phyloP scores from a whole-genome alignment of 2,329 filamentous ascomycete genomes.

The Zymoseptoria ardabiliae region DNA sequence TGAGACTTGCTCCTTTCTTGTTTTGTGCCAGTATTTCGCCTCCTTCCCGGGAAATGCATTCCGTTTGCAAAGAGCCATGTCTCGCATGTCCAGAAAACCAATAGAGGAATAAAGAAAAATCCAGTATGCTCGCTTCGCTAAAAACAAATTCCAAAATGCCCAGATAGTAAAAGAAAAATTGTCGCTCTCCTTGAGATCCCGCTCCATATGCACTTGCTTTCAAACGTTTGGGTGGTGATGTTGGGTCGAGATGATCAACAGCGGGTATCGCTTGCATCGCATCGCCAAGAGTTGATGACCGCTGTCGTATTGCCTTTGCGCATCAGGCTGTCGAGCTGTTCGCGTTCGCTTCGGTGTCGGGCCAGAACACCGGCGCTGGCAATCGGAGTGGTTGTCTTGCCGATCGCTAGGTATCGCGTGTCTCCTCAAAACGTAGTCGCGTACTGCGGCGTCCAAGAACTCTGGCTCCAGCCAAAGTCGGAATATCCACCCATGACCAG shows the following conservation, averaged over 20 bases:
- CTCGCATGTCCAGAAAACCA: constrained; percentile 3
- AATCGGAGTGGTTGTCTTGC: constrained; percentile 21
- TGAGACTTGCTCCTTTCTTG: constrained; percentile 5
- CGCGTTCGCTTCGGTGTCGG: constrained; percentile 28
- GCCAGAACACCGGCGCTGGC: constrained; percentile 36
- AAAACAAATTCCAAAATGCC: constrained; percentile 9
- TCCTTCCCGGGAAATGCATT: constrained; percentile 4
- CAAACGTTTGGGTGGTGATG: constrained; percentile 24
- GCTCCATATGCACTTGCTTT: constrained; percentile 47
- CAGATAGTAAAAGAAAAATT: constrained; percentile 5
- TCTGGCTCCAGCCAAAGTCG: constrained; percentile 80
- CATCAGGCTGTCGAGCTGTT: constrained; percentile 27
- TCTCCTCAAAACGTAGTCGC: constrained; percentile 70
- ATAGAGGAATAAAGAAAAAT: constrained; percentile 6
- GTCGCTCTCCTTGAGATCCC: constrained; percentile 39
- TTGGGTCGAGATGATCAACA: constrained; percentile 31
- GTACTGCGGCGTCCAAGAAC: constrained; percentile 66
- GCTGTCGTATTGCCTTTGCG: constrained; percentile 34
- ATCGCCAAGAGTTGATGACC: constrained; percentile 31
- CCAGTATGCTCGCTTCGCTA: constrained; percentile 15
- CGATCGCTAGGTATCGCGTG: constrained; percentile 29
- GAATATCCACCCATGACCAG: constrained; percentile 55
- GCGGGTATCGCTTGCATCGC: constrained; percentile 34
- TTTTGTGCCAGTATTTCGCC: not conserved
- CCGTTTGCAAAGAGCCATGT: constrained; percentile 5